Conservation (phyloP, 177 flowering plant species). For the Vitis hybrid region DNA sequence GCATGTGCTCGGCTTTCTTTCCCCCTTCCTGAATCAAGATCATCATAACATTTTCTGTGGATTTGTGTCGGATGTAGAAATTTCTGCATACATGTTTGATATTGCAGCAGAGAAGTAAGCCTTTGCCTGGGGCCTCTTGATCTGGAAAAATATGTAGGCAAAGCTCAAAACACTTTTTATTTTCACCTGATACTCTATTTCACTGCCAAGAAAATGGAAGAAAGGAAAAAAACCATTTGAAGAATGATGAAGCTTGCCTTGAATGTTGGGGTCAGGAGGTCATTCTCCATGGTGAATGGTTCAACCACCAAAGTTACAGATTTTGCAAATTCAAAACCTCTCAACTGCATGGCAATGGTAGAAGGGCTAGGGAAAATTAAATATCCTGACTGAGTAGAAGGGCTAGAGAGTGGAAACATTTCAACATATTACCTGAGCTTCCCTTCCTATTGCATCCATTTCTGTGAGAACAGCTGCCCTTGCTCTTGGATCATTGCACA, state of each 20-base stretch:
- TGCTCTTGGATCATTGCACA: constrained; percentile 76
- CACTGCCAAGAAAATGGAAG: background rate
- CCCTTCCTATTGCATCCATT: constrained; percentile 81
- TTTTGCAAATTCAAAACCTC: constrained; percentile 95
- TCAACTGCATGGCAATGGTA: constrained; percentile 49
- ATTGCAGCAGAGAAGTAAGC: constrained; percentile 76
- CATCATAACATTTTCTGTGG: constrained; percentile 17
- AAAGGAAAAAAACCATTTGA: background rate
- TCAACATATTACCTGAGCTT: constrained; percentile 66
- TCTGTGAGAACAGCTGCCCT: constrained; percentile 82
- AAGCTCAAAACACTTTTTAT: background rate
- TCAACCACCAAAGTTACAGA: constrained; percentile 78
- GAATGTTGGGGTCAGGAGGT: constrained; percentile 85
- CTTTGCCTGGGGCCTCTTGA: constrained; percentile 85
- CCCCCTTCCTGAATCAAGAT: too few relatives aligned
- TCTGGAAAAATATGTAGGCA: constrained; percentile 11
- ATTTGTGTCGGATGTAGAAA: constrained; percentile 43
- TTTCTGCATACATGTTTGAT: constrained; percentile 69
- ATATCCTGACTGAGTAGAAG: too few relatives aligned
- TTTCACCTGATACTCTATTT: too few relatives aligned
- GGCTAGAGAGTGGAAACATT: too few relatives aligned
- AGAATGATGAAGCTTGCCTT: constrained; percentile 44
- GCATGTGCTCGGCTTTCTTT: too few relatives aligned
- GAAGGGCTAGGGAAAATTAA: too few relatives aligned
- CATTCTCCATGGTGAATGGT: constrained; percentile 86